phyloP scores from a whole-genome alignment of 495 filamentous ascomycete species.

The Diplogelasinospora grovesii region DNA sequence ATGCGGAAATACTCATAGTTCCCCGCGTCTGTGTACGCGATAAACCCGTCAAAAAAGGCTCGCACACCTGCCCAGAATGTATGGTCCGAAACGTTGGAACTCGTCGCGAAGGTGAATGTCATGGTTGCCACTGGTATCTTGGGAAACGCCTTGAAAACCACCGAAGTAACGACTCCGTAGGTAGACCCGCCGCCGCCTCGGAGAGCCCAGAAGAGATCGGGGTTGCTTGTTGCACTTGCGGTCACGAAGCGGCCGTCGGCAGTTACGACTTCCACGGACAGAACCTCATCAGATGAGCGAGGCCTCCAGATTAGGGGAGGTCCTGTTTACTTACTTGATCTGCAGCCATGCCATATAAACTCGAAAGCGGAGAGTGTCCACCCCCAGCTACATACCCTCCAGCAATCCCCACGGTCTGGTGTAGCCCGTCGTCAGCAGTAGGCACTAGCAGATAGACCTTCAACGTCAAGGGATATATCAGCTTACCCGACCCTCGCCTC shows the following conservation, averaged over 20 bases:
- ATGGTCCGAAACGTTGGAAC: slow-evolving; percentile 28
- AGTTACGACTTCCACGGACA: slow-evolving; percentile 50
- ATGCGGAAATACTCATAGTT: slow-evolving; percentile 48
- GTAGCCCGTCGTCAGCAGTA: too few species aligned
- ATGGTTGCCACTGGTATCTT: slow-evolving; percentile 34
- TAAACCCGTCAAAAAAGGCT: slow-evolving; percentile 40
- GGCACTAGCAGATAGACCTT: slow-evolving; percentile 6
- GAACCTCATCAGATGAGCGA: slow-evolving; percentile 24
- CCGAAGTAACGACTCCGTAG: slow-evolving; percentile 53
- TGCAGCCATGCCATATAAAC: slow-evolving; percentile 42
- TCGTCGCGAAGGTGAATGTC: slow-evolving; percentile 24
- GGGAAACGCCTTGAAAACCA: slow-evolving; percentile 40
- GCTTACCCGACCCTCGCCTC: slow-evolving; percentile 42
- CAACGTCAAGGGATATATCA: neutral
- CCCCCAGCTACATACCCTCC: slow-evolving; percentile 52
- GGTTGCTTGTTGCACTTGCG: slow-evolving; percentile 37
- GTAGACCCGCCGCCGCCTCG: slow-evolving; percentile 52
- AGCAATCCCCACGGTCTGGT: slow-evolving; percentile 43
- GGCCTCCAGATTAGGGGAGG: neutral
- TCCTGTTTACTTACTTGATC: slow-evolving; percentile 31
- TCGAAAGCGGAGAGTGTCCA: slow-evolving; percentile 41
- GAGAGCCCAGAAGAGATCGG: slow-evolving; percentile 63
- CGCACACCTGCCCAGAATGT: slow-evolving; percentile 46
- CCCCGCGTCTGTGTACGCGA: slow-evolving; percentile 42
- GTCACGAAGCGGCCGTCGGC: slow-evolving; percentile 51